Percentiles rank a stretch among this genome's conserved stretches.
Conservation (phyloP, 202 grass and related monocot species). For the Bolboschoenoplectus hybrid region DNA sequence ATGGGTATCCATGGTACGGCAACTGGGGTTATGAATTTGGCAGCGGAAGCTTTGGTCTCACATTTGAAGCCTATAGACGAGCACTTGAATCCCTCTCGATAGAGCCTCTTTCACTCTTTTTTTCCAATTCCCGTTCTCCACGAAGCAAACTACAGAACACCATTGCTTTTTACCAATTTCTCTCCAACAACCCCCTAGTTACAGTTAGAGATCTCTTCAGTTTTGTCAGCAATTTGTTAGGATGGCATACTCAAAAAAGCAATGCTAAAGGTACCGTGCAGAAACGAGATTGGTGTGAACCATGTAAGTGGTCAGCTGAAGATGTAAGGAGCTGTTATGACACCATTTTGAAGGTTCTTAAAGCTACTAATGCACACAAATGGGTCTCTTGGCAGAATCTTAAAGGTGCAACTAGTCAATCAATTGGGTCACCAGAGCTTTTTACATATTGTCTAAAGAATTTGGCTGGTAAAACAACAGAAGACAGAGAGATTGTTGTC, state of each 20-base stretch:
- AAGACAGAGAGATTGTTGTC: slow-evolving; percentile 53
- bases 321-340: slow-evolving; percentile 41
- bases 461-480: slow-evolving; percentile 58
- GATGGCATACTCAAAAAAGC: slow-evolving; percentile 16
- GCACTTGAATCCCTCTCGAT: slow-evolving; percentile 65
- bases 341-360: slow-evolving; percentile 73
- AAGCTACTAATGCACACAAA: slow-evolving; percentile 29
- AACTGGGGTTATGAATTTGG: slow-evolving; percentile 91
- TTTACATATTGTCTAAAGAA: slow-evolving; percentile 63
- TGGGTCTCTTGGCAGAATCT: slow-evolving; percentile 82
- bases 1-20: slow-evolving; percentile 75
- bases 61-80: slow-evolving; percentile 54
- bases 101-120: slow-evolving; percentile 58
- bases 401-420: slow-evolving; percentile 62
- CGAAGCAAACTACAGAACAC: slow-evolving; percentile 60
- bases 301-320: slow-evolving; percentile 43
- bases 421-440: slow-evolving; percentile 59
- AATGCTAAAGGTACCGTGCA: slow-evolving; percentile 16
- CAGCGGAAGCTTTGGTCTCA: slow-evolving; percentile 74
- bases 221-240: slow-evolving; percentile 52
- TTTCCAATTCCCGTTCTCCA: slow-evolving; percentile 47
- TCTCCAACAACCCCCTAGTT: slow-evolving; percentile 52
- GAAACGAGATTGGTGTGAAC: slow-evolving; percentile 30
- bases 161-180: slow-evolving; percentile 65
- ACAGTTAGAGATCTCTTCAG: slow-evolving; percentile 68